Evolutionary conservation across 495 filamentous ascomycete species (phyloP), one percentile per base, ranked within the genome.

Genomic region (Neurospora sublineolata): DNA sequence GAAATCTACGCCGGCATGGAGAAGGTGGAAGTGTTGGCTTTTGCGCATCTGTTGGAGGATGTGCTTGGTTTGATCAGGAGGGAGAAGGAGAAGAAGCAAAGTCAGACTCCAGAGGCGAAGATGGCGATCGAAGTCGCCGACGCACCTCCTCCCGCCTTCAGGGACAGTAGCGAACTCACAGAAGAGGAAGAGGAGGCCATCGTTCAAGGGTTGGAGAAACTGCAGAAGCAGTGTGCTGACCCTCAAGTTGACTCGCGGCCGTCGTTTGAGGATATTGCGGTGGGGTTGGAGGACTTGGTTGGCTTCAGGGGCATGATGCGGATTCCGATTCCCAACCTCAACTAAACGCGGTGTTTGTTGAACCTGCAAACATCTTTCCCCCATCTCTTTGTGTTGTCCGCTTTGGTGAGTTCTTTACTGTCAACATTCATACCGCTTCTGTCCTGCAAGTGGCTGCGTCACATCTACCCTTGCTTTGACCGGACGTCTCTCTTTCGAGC

Each of bases 11-110:
- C 39, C n/a, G 71, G 39, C 37, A 41, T 84, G 3, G 82, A 86
- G 74, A 79, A 71, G 74, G 69, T 84, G 37, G 83, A 85, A 70
- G 82, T 84, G 18, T 75, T 83, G 70, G 83, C 83, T 12, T 86
- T 84, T 73, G 82, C 77, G 20, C 75, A 82, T 70, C 74, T 86
- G 40, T 71, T 83, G 69, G 83, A 84, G 68, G 80, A 83, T 71
- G 44, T 85, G 14, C 72, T 83, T 18, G 72, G 72, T 37, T 9
- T 75, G 41, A 40, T 77, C 38, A 60, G 10, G 16, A 69, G 36
- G n/a, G 68, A 72, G 27, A 68, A 70, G 40, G 73, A 68, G n/a
- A 71, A 37, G 52, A 60, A 60, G 52, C 4, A 27, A 4, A 52
- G 11, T 4, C 10, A 52, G 20, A 27, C 20, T 1, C 20, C 44